Percentiles rank a stretch among this genome's conserved stretches.
phyloP scores from a whole-genome alignment of 495 filamentous ascomycete species.

The Tirmania nivea region DNA sequence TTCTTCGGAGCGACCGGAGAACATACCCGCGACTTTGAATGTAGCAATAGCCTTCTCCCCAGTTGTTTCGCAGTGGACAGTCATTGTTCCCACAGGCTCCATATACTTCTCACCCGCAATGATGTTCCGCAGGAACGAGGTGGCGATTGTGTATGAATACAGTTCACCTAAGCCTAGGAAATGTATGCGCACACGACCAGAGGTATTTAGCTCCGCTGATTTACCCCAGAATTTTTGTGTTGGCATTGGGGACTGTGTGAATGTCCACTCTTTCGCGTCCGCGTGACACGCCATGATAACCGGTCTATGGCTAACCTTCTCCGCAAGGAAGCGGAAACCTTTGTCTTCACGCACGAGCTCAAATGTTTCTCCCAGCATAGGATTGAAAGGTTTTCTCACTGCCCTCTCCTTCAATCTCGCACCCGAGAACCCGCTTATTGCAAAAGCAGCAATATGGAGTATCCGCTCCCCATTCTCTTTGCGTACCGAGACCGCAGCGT shows the following conservation, averaged over 20 bases:
- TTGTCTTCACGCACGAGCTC: conserved; percentile 74
- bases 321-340: conserved; percentile 69
- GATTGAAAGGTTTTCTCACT: conserved; percentile 94
- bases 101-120: conserved; percentile 97
- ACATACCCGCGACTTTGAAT: conserved; percentile 78
- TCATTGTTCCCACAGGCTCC: conserved; percentile 77
- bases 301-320: conserved; percentile 83
- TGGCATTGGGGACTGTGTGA: conserved; percentile 66
- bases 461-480: conserved; percentile 43
- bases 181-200: conserved; percentile 57
- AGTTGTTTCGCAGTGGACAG: conserved; percentile 55
- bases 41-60: conserved; percentile 59
- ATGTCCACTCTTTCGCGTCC: conserved; percentile 60
- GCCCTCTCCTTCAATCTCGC: conserved; percentile 68
- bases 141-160: conserved; percentile 68
- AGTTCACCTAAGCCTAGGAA: conserved; percentile 42
- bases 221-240: conserved; percentile 98
- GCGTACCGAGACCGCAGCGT: conserved; percentile 40
- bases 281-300: conserved; percentile 86
- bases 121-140: conserved; percentile 80
- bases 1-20: conserved; percentile 82
- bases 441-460: conserved; percentile 73
- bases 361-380: conserved; percentile 87
- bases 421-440: conserved; percentile 60
- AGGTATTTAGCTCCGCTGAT: conserved; percentile 74